phyloP scores from a whole-genome alignment of 208 protist genomes.

The Leishmania tropica region DNA sequence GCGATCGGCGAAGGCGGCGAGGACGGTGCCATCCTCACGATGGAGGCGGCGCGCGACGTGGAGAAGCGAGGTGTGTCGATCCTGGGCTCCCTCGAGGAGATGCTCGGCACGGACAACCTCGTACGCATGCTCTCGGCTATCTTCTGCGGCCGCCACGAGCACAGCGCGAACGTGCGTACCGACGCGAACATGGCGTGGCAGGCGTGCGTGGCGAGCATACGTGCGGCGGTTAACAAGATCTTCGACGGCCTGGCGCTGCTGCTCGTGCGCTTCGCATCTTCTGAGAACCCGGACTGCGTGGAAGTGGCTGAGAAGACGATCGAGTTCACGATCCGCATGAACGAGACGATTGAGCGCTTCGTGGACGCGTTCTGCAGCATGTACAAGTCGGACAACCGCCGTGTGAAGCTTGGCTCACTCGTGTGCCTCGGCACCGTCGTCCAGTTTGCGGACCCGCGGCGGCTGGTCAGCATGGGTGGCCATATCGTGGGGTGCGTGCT shows the following conservation, averaged over 20 bases:
- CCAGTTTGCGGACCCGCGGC: conserved; percentile 66
- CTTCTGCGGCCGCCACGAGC: conserved; percentile 87
- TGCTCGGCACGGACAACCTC: conserved; percentile 75
- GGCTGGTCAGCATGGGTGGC: conserved; percentile 76
- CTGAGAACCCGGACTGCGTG: conserved; percentile 83
- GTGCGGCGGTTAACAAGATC: conserved; percentile 86
- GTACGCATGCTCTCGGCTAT: conserved; percentile 79
- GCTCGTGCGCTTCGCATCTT: conserved; percentile 75
- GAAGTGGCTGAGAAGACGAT: conserved; percentile 85
- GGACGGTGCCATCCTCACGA: conserved; percentile 46
- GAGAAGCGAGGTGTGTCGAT: conserved; percentile 89
- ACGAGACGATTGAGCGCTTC: conserved; percentile 86
- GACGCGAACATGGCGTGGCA: conserved; percentile 90
- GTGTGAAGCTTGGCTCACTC: conserved; percentile 77
- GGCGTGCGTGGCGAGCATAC: conserved; percentile 88
- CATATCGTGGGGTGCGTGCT: conserved; percentile 89
- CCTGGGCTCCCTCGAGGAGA: conserved; percentile 79
- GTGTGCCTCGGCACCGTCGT: conserved; percentile 68
- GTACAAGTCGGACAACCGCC: conserved; percentile 68
- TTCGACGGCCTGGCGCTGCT: conserved; percentile 78
- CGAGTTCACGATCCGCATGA: conserved; percentile 88
- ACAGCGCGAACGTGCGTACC: conserved; percentile 71
- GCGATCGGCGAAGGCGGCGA: conserved; percentile 15
- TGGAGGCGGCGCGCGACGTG: conserved; percentile 84
- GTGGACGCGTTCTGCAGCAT: conserved; percentile 69